A percentile compares a stretch with the other conserved stretches of the same genome.
phyloP scores from a whole-genome alignment of 495 filamentous ascomycete genomes.

The Cercophora samala region DNA sequence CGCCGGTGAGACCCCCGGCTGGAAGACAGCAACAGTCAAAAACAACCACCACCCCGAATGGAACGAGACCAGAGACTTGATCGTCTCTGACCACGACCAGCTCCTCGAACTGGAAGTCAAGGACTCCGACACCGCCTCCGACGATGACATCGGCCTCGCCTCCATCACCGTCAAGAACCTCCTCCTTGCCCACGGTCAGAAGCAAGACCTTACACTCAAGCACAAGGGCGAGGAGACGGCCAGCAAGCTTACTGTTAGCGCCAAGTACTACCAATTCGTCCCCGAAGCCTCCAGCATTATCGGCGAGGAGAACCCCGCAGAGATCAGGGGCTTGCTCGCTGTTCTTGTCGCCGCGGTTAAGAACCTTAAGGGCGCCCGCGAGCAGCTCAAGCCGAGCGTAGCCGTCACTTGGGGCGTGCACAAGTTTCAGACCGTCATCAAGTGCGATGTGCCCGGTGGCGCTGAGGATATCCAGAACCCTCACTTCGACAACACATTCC shows the following conservation, averaged over 20 bases:
- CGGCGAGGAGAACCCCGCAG: conserved; percentile 18
- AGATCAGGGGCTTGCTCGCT: conserved; percentile 34
- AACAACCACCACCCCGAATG: conserved; percentile 39
- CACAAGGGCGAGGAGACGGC: conserved; percentile 35
- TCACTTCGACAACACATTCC: conserved; percentile 39
- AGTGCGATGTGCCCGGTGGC: conserved; percentile 36
- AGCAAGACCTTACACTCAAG: conserved; percentile 33
- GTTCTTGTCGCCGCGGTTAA: conserved; percentile 37
- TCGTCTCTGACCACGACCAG: conserved; percentile 40
- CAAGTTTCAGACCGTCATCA: conserved; percentile 36
- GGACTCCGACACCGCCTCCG: conserved; percentile 38
- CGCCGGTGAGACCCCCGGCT: conserved; percentile 30
- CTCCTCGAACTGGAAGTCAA: conserved; percentile 35
- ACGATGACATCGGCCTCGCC: conserved; percentile 43
- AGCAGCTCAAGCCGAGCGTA: conserved; percentile 42
- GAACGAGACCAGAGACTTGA: conserved; percentile 43
- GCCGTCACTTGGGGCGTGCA: conserved; percentile 37
- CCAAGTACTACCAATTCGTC: conserved; percentile 36
- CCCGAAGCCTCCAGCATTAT: conserved; percentile 31
- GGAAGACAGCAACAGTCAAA: conserved; percentile 36
- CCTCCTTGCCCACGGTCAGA: conserved; percentile 31
- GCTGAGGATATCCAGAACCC: conserved; percentile 42
- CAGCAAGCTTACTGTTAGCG: conserved; percentile 31
- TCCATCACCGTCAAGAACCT: conserved; percentile 37
- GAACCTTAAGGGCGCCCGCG: conserved; percentile 33